Percentiles rank a stretch among this genome's conserved stretches.
phyloP scores from a whole-genome alignment of 2,329 filamentous ascomycete genomes.

The Coniochaeta hoffmannii region DNA sequence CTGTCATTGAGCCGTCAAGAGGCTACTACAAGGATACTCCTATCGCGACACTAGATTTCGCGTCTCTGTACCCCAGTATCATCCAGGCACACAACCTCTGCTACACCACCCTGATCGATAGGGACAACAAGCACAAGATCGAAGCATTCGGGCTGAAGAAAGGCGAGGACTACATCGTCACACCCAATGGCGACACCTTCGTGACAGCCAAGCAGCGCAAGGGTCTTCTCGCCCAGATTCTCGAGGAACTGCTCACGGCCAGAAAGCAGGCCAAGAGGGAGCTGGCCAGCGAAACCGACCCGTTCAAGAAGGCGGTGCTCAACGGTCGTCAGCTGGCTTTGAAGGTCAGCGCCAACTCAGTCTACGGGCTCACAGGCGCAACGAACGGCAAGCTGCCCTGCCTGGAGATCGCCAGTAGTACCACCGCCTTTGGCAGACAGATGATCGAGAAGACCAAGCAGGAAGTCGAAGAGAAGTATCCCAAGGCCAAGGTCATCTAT shows the following conservation, averaged over 20 bases:
- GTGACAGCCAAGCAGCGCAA: constrained; percentile 84
- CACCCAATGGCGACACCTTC: constrained; percentile 90
- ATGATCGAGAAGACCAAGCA: constrained; percentile 99
- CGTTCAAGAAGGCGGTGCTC: constrained; percentile 95
- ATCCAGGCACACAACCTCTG: constrained; percentile 98
- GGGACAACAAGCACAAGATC: constrained; percentile 66
- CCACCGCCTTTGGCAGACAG: constrained; percentile 91
- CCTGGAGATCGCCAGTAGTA: constrained; percentile 90
- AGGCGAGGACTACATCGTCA: constrained; percentile 93
- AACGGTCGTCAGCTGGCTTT: constrained; percentile 95
- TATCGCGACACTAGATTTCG: constrained; percentile 96
- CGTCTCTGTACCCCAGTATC: constrained; percentile 95
- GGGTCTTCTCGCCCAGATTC: constrained; percentile 86
- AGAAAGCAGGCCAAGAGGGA: constrained; percentile 94
- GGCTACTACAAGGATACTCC: constrained; percentile 86
- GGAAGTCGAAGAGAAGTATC: constrained; percentile 89
- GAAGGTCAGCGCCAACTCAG: constrained; percentile 95
- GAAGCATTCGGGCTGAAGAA: constrained; percentile 72
- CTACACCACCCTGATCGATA: constrained; percentile 88
- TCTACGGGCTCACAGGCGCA: constrained; percentile 94
- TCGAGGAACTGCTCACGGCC: constrained; percentile 85
- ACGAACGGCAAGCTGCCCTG: constrained; percentile 95
- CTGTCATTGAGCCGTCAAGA: constrained; percentile 90
- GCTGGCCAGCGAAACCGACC: constrained; percentile 78
- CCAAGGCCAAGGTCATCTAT: constrained; percentile 93